A percentile compares a stretch with the other conserved stretches of the same genome.
These are phyloP conservation scores for Torrubiellomyces zombiae DNA, from an alignment of 2,329 filamentous ascomycete genomes.

Conservation along the genomic window DNA sequence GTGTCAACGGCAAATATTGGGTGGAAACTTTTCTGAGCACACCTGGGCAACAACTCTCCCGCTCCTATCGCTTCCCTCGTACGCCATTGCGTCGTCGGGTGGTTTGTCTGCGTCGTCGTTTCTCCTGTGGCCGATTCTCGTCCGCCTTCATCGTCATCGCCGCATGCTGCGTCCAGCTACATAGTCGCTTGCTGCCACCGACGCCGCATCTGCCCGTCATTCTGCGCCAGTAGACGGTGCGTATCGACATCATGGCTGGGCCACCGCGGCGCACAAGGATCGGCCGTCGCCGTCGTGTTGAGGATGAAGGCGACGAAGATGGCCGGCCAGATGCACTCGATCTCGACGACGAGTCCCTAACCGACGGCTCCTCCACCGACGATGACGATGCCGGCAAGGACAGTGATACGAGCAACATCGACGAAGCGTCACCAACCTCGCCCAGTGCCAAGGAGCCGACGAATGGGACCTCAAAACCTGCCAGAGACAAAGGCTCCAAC, in stretches of 20 bases:
- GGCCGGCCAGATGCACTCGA: slow-evolving; percentile 37
- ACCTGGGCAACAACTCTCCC: too few species aligned
- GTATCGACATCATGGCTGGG: slow-evolving; percentile 17
- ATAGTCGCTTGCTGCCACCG: too few species aligned
- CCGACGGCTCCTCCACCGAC: slow-evolving; percentile 48
- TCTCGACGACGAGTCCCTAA: slow-evolving; percentile 48
- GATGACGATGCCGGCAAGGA: slow-evolving; percentile 42
- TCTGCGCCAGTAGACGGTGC: slow-evolving; percentile 4
- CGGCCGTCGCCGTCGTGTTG: slow-evolving; percentile 49
- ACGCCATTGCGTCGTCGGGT: too few species aligned
- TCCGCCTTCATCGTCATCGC: too few species aligned
- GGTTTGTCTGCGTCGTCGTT: too few species aligned
- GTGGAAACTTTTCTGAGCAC: too few species aligned
- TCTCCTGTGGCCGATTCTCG: too few species aligned
- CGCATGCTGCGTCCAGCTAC: too few species aligned
- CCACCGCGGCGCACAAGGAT: slow-evolving; percentile 46
- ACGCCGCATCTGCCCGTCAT: slow-evolving; percentile 14
- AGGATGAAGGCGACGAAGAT: slow-evolving; percentile 57
- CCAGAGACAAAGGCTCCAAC: slow-evolving; percentile 16
- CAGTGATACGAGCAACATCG: slow-evolving; percentile 47
- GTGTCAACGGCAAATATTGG: too few species aligned
- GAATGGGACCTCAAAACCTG: slow-evolving; percentile 23
- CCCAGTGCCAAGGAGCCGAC: slow-evolving; percentile 23
- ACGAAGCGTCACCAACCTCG: slow-evolving; percentile 35
- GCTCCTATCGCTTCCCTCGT: too few species aligned